Base-by-base conservation (phyloP, 108 stramenopile genomes). In the Pseudonitzschia delicatissima region DNA sequence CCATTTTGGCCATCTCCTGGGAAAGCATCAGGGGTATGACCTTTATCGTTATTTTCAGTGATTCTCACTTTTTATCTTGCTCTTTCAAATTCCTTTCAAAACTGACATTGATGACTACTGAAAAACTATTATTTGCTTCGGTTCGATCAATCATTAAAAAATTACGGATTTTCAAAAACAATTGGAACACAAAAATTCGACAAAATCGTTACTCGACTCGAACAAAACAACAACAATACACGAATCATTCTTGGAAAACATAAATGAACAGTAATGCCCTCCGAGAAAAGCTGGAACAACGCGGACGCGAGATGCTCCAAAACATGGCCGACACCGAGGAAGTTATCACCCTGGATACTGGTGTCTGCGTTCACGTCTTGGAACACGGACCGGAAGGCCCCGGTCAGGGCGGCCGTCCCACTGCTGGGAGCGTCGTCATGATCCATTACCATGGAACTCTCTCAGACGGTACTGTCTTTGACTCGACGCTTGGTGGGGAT, bases 361-460 rank as follows among this genome's bases (percentile, higher is more conserved):
- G 86, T 33, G 91, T 93, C 31, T 53, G 79, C 25, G 49, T 93
- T 50, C 87, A 93, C 67, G 77, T 86, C 5, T 66, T 93, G 57
- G 88, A 89, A 57, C 69, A 71, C 33, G 87, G 85, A 6, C 85
- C 83, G 1, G 81, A 84, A 55, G 91, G 91, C 20, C 77, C 69
- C 35, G 85, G 90, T 4, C 72, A 78, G 36, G 90, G 90, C 23
- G 57, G 71, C 15, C 74, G 77, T 25, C 87, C 91, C 6, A 93
- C 88, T 35, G 66, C 67, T 45, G 75, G 84, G 9, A 85, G 84
- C 8, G 85, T 82, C 2, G 87, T 93, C 1, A 74, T 78, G 65
- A 84, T 87, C 21, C 87, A 88, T 62, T 93, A 93, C 64, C 91
- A 93, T 68, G 91, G 87, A 47, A 87, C 91, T 13, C 66, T 93